Base-by-base conservation (phyloP, 495 filamentous ascomycete genomes). In the Xylaria palmicola region DNA sequence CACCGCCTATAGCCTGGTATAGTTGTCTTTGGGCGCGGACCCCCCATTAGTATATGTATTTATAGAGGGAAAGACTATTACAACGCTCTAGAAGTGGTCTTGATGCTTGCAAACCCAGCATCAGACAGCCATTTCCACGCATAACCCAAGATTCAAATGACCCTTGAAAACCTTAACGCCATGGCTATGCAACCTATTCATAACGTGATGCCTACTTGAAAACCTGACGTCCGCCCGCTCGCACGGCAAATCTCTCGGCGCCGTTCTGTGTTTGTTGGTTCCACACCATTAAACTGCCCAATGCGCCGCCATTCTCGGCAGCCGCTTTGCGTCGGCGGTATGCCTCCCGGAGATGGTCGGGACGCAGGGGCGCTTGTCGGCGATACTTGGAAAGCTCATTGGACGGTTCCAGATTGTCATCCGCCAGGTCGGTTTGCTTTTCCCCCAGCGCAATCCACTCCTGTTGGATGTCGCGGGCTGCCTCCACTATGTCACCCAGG, bases 281-380 rank as follows among this genome's bases (percentile, higher is more conserved):
- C 70, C 89, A 88, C 60, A 90, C 71, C 74, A 86, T 85, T 65
- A 92, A 70, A 56, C 90, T 88, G 1, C 86, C 87, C 47, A 92
- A 84, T 4, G 89, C 88, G 6, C 88, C 89, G 13, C 85, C 86
- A 20, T 69, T 53, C 24, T 90, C 91, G 4, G 85, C 81, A 51
- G 85, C 79, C 45, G 83, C 82, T 71, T 88, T 89, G 64, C 88
- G 88, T 55, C 92, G 82, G 55, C 91, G 80, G 26, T 89, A 74
- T 10, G 90, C 90, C 71, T 96, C 90, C 22, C 90, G 80, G 36
- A 97, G 74, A 77, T 96, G 92, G 56, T 92, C 86, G 0, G 92
- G 91, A 26, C 90, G 81, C 43, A 97, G 71, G 13, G 91, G 90
- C 0, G 88, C 91, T 15, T 86, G 82, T 49, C 75, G 71, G n/a